These are phyloP conservation scores for Barnettozyma populi DNA, from an alignment of 805 yeast species.

Conservation along the genomic window DNA sequence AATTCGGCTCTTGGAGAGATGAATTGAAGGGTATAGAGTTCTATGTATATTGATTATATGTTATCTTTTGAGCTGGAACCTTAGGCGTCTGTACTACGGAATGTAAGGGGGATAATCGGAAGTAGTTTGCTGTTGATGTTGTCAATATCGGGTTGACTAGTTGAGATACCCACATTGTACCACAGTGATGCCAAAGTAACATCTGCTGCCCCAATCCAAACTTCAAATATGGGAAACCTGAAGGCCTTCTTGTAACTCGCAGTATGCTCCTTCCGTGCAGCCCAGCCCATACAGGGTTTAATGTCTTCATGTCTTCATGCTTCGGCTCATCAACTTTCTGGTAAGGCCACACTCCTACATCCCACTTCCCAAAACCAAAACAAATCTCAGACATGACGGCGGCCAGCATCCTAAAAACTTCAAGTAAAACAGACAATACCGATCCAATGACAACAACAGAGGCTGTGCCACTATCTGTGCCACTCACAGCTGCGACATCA, in stretches of 20 bases:
- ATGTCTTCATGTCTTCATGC: too few species aligned
- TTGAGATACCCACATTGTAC: too few species aligned
- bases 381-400: neutral
- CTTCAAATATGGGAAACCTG: too few species aligned
- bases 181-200: too few species aligned
- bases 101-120: neutral
- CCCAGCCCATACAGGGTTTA: too few species aligned
- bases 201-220: too few species aligned
- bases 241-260: too few species aligned
- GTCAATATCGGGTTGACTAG: too few species aligned
- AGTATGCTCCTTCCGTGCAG: too few species aligned
- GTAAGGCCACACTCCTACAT: neutral
- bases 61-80: neutral
- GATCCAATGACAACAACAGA: neutral
- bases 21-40: neutral
- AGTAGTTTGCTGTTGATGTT: neutral
- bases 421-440: neutral
- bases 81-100: neutral
- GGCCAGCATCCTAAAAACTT: neutral
- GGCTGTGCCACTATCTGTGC: constrained; percentile 1
- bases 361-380: neutral
- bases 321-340: neutral
- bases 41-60: constrained; percentile 3
- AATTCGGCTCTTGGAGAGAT: neutral
- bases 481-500: neutral